Base-by-base conservation (phyloP, 345 rosid species). In the Anastatica hierochuntica region DNA sequence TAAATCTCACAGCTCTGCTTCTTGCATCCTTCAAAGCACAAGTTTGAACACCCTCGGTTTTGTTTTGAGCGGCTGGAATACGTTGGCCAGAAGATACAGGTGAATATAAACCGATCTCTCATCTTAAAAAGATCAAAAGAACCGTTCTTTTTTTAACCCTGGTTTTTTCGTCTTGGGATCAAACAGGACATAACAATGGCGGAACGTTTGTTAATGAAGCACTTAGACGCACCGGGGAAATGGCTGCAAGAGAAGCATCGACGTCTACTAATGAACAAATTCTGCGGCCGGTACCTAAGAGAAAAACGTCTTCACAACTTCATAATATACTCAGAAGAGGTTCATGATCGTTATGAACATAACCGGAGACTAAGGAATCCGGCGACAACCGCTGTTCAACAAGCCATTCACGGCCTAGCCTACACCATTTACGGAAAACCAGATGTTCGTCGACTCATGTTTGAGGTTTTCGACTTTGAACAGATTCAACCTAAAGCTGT, bases 41-140 rank as follows among this genome's bases (percentile, higher is more conserved):
- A 87, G 77, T 87, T 81, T 41, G 94, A 84, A 45, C 98, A 87
- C 66, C 96, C 98, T 31, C 84, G 95, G 45, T 92, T 92, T 69
- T 82, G 95, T 72, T 82, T 67, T 7, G 96, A 87, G 72, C 74
- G 90, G 26, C 47, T 92, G 39, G 98, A 92, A 67, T 87, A 81
- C 7, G 76, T 92, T 2, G 96, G 98, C 68, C 98, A 87, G 60
- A 92, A 87, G 82, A 84, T 84, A 62, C 98, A 90, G 90, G 97
- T 90, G 38, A 48, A 46, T 6, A 24, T 8, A 24, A 6, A 7
- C 10, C 16, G 11, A 37, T 43, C 49, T 41, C 11, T 1, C 14
- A 11, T 41, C 27, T 12, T 12, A 3, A 21, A 29, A 9, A 48
- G 5, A 31, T 31, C 9, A 5, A 21, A 19, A 46, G 0, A 14